Evolutionary conservation across 768 basidiomycete genomes (phyloP).

Genomic region (Tremella mesenterica): DNA sequence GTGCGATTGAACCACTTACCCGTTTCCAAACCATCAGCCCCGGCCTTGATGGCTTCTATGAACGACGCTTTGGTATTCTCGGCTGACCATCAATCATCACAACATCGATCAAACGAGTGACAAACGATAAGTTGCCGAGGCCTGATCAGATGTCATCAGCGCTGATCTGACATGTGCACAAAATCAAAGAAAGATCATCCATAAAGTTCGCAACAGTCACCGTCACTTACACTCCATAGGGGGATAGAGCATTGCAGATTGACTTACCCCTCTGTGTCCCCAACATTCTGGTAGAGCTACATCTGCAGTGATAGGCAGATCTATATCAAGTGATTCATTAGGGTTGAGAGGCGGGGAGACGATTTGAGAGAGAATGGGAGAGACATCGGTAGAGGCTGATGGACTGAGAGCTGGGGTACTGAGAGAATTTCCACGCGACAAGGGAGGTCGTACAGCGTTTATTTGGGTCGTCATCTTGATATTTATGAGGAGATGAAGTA

Average conservation of each 20-base stretch:
- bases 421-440: no score
- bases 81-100: slow-evolving; percentile 15
- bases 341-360: neutral
- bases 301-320: neutral
- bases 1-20: slow-evolving; percentile 55
- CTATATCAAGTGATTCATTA: neutral
- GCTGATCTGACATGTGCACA: no score
- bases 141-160: no score
- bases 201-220: slow-evolving; percentile 3
- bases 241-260: neutral
- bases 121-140: slow-evolving; percentile 55
- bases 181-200: neutral
- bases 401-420: slow-evolving; percentile 7
- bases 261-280: slow-evolving; percentile 61
- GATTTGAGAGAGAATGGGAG: slow-evolving; percentile 3
- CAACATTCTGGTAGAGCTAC: slow-evolving; percentile 59
- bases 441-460: no score
- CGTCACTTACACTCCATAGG: neutral
- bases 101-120: neutral
- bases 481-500: no score
- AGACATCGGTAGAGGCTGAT: slow-evolving; percentile 1
- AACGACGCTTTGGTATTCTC: slow-evolving; percentile 96
- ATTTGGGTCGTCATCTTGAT: no score
- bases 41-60: slow-evolving; percentile 86
- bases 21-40: slow-evolving; percentile 93